Conservation (phyloP, 495 filamentous ascomycete species). For the Penicillium cataractarum region DNA sequence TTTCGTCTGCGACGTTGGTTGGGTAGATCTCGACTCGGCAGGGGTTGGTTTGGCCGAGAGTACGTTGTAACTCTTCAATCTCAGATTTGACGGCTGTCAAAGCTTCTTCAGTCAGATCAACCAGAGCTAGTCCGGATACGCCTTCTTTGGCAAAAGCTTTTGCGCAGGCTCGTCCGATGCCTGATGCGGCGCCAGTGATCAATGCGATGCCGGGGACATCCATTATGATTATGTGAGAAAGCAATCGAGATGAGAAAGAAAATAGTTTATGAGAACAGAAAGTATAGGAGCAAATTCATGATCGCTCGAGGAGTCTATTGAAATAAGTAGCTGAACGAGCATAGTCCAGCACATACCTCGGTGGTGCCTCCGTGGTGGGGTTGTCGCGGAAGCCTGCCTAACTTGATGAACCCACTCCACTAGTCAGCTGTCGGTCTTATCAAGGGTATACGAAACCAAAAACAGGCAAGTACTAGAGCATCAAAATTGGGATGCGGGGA, state of each 20-base stretch:
- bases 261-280: too few relatives aligned
- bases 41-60: slow-evolving; percentile 1
- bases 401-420: background rate
- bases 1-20: slow-evolving; percentile 38
- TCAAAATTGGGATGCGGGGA: background rate
- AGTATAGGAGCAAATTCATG: background rate
- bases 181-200: slow-evolving; percentile 28
- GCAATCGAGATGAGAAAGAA: too few relatives aligned
- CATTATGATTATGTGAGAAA: slow-evolving; percentile 8
- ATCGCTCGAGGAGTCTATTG: background rate
- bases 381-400: slow-evolving; percentile 26
- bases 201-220: slow-evolving; percentile 31
- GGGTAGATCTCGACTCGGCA: slow-evolving; percentile 23
- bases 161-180: slow-evolving; percentile 28
- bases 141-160: slow-evolving; percentile 26
- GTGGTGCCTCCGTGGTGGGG: slow-evolving; percentile 7
- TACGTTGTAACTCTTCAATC: slow-evolving; percentile 15
- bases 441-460: too few relatives aligned
- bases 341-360: background rate
- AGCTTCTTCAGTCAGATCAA: slow-evolving; percentile 23
- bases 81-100: slow-evolving; percentile 21
- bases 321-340: slow-evolving; percentile 4
- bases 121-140: slow-evolving; percentile 21
- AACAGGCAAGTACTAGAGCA: background rate
- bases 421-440: background rate